Evolutionary conservation across 345 rosid species (phyloP), one percentile per base, ranked within the genome.

Genomic region (Gynandropsis gynandra): DNA sequence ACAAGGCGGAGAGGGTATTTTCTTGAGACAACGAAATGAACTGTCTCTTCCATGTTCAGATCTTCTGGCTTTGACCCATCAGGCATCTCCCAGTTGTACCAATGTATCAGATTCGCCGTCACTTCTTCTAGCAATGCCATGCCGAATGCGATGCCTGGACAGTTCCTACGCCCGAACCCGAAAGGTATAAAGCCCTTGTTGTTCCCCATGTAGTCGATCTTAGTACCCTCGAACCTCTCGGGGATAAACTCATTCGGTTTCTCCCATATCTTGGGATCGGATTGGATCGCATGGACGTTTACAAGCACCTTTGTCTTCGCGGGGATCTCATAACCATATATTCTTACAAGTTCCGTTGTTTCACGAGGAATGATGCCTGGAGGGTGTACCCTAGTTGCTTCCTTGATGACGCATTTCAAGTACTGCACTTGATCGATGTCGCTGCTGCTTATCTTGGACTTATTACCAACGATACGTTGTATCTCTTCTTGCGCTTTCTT

Each of bases 1-100:
- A 64, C 45, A 35, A 64, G 58, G 11, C 37, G 20, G 0, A 80
- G 67, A 67, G 58, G 81, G 13, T 58, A 42, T 4, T 81, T 64
- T 42, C 56, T 56, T 5, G 41, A 16, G 50, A 64, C 62, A 57
- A 56, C 68, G 47, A 64, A 56, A 4, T 50, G 62, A 35, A 8
- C 56, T 1, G 45, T 33, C 40, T 64, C 68, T 1, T 56, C 62
- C 68, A 64, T 64, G 14, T 40, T 36, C 35, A 64, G 39, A 16
- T 56, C 48, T 56, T 56, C 58, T 6, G 45, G 62, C 24, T 15
- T 49, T 16, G 47, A 48, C 9, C 20, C 68, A 35, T 50, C 56
- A 42, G 54, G 46, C 62, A 56, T 50, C 47, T 43, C 56, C 68
- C 68, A 64, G 10, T 64, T 63, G 33, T 56, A 64, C 46, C 63